Percentiles rank a stretch among this genome's conserved stretches.
phyloP scores from a whole-genome alignment of 768 basidiomycete species.

The Leccinellum albellum region DNA sequence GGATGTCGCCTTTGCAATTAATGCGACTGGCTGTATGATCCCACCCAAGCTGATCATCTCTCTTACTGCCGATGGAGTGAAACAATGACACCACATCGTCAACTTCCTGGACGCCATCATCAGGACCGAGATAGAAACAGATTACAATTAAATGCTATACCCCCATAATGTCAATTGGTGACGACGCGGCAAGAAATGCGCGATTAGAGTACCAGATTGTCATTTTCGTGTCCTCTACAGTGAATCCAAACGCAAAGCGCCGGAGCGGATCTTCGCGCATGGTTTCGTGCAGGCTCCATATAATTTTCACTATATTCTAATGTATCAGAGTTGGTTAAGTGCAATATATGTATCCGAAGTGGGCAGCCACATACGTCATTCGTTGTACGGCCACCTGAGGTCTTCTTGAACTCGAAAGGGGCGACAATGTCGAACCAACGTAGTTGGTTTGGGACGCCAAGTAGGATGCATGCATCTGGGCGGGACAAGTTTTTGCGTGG shows the following conservation, averaged over 20 bases:
- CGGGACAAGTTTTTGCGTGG: no score
- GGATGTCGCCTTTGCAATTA: neutral
- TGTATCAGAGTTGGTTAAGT: neutral
- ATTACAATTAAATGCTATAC: no score
- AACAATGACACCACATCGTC: no score
- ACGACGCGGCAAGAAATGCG: neutral
- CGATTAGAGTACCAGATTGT: slow-evolving; percentile 25
- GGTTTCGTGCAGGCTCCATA: slow-evolving; percentile 20
- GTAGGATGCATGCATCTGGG: no score
- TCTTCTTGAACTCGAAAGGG: no score
- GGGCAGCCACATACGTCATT: neutral
- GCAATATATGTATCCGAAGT: no score
- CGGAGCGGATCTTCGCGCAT: neutral
- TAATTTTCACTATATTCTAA: slow-evolving; percentile 18
- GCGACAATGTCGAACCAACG: no score
- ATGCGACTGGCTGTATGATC: slow-evolving; percentile 1
- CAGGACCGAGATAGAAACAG: no score
- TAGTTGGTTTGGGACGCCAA: no score
- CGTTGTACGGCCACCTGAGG: neutral
- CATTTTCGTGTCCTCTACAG: neutral
- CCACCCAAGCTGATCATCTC: slow-evolving; percentile 2
- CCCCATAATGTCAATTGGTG: neutral
- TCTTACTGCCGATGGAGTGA: no score
- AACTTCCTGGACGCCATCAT: no score
- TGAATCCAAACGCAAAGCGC: neutral